phyloP scores from a whole-genome alignment of 305 asterid species.

The Plantago rigida region DNA sequence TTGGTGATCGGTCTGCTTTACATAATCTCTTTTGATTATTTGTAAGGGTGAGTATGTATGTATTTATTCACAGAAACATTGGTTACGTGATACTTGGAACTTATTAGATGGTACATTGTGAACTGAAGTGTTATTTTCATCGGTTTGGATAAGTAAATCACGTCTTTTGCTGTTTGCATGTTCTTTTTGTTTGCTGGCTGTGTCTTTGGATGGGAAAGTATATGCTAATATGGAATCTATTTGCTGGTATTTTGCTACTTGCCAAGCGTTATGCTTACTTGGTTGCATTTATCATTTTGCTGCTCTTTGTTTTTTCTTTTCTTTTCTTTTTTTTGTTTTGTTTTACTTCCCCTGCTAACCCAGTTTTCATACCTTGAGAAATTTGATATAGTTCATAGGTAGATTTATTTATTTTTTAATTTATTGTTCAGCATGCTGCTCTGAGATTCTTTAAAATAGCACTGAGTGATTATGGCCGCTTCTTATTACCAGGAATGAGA shows the following conservation, averaged over 20 bases:
- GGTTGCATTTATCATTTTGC: background rate
- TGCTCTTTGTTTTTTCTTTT: too few relatives aligned
- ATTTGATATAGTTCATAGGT: background rate
- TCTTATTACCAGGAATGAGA: conserved; percentile 45
- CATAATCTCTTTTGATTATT: too few relatives aligned
- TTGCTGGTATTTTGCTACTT: conserved; percentile 18
- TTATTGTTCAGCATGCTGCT: background rate
- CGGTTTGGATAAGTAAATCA: background rate
- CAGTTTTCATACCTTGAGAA: background rate
- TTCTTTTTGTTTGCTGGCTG: background rate
- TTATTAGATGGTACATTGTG: background rate
- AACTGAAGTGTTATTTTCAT: background rate
- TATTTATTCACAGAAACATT: background rate
- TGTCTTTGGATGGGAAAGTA: background rate
- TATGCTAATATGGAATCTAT: conserved; percentile 17
- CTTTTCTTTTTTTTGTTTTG: background rate
- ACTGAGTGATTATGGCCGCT: conserved; percentile 2
- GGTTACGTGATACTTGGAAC: conserved; percentile 5
- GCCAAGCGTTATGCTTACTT: conserved; percentile 12
- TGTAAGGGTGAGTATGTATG: background rate
- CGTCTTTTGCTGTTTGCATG: background rate
- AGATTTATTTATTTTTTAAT: too few relatives aligned
- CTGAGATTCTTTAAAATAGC: background rate
- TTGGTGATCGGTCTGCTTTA: background rate
- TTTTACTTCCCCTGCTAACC: background rate